Evolutionary conservation across 345 rosid genomes (phyloP), one percentile per base, ranked within the genome.

Genomic region (Pistacia integerrima): DNA sequence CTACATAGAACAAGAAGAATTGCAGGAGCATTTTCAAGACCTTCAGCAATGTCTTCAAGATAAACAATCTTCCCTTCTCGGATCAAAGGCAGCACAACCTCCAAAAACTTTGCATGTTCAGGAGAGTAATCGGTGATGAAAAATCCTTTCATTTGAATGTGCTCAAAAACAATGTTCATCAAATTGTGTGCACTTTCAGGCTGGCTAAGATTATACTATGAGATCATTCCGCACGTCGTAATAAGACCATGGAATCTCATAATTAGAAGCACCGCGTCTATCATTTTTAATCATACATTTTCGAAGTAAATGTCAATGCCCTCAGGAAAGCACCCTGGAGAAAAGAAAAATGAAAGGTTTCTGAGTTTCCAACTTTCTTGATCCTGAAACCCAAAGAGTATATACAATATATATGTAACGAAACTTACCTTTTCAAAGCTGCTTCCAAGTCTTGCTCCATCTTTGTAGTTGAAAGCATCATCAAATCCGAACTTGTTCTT

Each of bases 381-480:
- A 13, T 1, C 4, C 16, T 10, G 7, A 60, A 25, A 3, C 7
- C 6, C 7, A 41, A 41, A 41, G 44, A 41, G 44, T 41, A 41
- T 4, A 41, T 41, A 41, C 7, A 3, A 41, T 4, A 41, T 41
- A 20, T 59, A 22, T 25, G 63, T 4, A 59, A 28, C 30, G 17
- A 13, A 7, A 67, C 70, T 77, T 13, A 88, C 94, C 87, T 86
- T 69, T 86, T 82, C 51, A 91, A 71, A 41, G 93, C 83, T 57
- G 87, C 88, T 46, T 57, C 33, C 46, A 84, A 79, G 77, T 88
- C 88, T 1, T 71, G 16, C 78, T 86, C 90, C 67, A n/a, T 86
- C 90, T 77, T 87, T 91, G 66, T 91, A 89, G 67, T 88, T 91
- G 84, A 91, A 90, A 54, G 92, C 94, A 5, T 87, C 92, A 66